These are phyloP conservation scores for Viola odorata DNA, from an alignment of 345 rosid species.

Conservation along the genomic window DNA sequence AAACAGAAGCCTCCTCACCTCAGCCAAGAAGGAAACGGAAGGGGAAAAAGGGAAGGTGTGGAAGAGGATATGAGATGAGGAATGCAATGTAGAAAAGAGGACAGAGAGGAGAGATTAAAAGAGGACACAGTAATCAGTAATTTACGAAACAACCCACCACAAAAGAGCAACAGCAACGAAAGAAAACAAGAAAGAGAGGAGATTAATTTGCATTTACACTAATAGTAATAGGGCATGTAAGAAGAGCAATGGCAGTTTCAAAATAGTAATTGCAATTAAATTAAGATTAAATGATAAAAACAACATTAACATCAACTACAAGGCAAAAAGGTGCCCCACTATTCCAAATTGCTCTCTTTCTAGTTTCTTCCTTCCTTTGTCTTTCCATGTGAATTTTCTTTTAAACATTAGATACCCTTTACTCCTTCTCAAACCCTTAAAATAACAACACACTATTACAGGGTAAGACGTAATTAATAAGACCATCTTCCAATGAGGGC, in stretches of 20 bases:
- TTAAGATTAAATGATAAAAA: neutral
- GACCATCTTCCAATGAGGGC: slow-evolving; percentile 30
- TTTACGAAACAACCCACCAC: slow-evolving; percentile 23
- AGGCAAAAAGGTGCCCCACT: slow-evolving; percentile 8
- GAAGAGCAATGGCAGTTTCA: slow-evolving; percentile 16
- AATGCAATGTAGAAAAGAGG: slow-evolving; percentile 2
- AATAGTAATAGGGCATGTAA: neutral
- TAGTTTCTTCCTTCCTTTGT: slow-evolving; percentile 12
- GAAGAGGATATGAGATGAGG: slow-evolving; percentile 9
- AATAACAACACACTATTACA: neutral
- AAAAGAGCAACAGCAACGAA: neutral
- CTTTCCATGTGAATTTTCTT: neutral
- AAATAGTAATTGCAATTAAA: neutral
- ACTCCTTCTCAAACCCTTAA: neutral
- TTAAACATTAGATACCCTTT: neutral
- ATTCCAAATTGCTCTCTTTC: neutral
- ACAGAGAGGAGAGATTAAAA: slow-evolving; percentile 8
- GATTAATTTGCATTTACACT: slow-evolving; percentile 6
- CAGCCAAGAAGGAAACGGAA: neutral
- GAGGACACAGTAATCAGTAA: slow-evolving; percentile 16
- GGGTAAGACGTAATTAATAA: neutral
- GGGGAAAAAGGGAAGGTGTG: neutral
- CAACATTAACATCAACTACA: slow-evolving; percentile 3
- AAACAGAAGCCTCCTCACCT: slow-evolving; percentile 1
- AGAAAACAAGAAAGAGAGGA: slow-evolving; percentile 3